Evolutionary conservation across 1,284 basidiomycete species (phyloP), one percentile per base, ranked within the genome.

Genomic region (Rhodotorula sp.): DNA sequence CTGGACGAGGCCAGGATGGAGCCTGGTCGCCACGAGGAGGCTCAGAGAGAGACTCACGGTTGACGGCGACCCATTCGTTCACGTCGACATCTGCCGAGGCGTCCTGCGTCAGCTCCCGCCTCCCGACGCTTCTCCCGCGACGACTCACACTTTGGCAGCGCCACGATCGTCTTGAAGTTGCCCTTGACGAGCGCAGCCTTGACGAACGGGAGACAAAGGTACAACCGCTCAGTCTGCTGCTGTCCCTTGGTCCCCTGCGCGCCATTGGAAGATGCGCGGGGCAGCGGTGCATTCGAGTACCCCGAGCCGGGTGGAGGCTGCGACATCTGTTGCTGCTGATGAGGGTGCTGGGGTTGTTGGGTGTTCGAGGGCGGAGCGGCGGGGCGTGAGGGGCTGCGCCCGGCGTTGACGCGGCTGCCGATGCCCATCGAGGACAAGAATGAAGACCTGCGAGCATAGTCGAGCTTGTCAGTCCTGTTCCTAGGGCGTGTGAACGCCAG

Each of bases 1-100:
- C n/a, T n/a, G n/a, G n/a, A n/a, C n/a, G n/a, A n/a, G n/a, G n/a
- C n/a, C n/a, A n/a, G n/a, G n/a, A n/a, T n/a, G n/a, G n/a, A n/a
- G n/a, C n/a, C n/a, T n/a, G n/a, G n/a, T n/a, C n/a, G n/a, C n/a
- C n/a, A n/a, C n/a, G n/a, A n/a, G n/a, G n/a, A n/a, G n/a, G n/a
- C n/a, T n/a, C n/a, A n/a, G n/a, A n/a, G 22, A 26, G 53, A 22
- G 16, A 84, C 91, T 79, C 79, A 97, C 94, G 86, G 79, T 98
- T 97, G 68, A 96, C 90, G 1, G 94, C 95, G 44, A 99, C 92
- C 96, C 96, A 99, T 81, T 99, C 96, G 86, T 93, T 94, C 62
- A 94, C 91, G 80, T 96, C 92, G 52, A 94, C 91, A 79, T 95
- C 73, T 74, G 61, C 6, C n/a, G 9, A 8, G 9, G 10, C 28